These are phyloP conservation scores for Ophiostoma populinum DNA, from an alignment of 2,329 filamentous ascomycete species.

Conservation along the genomic window DNA sequence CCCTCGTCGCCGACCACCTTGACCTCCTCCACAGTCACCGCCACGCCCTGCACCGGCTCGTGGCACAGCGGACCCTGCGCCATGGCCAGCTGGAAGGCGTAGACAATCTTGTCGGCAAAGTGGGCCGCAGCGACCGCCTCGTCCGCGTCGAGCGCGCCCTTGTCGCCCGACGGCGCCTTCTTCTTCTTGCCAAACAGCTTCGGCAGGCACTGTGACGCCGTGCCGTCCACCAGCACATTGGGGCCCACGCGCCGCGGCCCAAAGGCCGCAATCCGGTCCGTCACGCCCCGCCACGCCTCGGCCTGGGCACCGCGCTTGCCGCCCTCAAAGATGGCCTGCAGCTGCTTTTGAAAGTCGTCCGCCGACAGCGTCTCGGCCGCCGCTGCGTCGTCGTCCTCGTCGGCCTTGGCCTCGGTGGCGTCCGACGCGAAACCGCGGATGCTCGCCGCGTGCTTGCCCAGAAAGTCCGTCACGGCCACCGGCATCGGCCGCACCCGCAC, in stretches of 20 bases:
- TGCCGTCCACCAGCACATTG: slow-evolving; percentile 77
- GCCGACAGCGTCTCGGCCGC: slow-evolving; percentile 47
- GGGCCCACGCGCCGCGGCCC: slow-evolving; percentile 72
- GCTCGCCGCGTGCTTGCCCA: slow-evolving; percentile 61
- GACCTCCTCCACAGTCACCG: slow-evolving; percentile 75
- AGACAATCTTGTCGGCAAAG: slow-evolving; percentile 75
- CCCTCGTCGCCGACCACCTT: slow-evolving; percentile 38
- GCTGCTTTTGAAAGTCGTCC: slow-evolving; percentile 59
- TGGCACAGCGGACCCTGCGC: slow-evolving; percentile 79
- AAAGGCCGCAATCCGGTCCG: slow-evolving; percentile 77
- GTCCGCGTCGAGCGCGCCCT: slow-evolving; percentile 20
- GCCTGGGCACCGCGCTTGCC: slow-evolving; percentile 17
- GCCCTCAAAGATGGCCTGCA: slow-evolving; percentile 46
- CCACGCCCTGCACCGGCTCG: slow-evolving; percentile 85
- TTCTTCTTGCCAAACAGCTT: slow-evolving; percentile 40
- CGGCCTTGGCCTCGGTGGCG: slow-evolving; percentile 13
- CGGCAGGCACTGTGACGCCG: slow-evolving; percentile 50
- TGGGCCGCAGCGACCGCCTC: slow-evolving; percentile 43
- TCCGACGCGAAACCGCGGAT: slow-evolving; percentile 33
- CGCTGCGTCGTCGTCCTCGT: slow-evolving; percentile 9
- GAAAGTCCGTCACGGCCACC: slow-evolving; percentile 61
- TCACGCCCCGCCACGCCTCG: slow-evolving; percentile 59
- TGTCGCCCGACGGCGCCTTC: slow-evolving; percentile 10
- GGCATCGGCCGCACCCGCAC: slow-evolving; percentile 69
- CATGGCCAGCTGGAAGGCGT: slow-evolving; percentile 87